phyloP scores from a whole-genome alignment of 345 rosid species.

The Gossypium raimondii region DNA sequence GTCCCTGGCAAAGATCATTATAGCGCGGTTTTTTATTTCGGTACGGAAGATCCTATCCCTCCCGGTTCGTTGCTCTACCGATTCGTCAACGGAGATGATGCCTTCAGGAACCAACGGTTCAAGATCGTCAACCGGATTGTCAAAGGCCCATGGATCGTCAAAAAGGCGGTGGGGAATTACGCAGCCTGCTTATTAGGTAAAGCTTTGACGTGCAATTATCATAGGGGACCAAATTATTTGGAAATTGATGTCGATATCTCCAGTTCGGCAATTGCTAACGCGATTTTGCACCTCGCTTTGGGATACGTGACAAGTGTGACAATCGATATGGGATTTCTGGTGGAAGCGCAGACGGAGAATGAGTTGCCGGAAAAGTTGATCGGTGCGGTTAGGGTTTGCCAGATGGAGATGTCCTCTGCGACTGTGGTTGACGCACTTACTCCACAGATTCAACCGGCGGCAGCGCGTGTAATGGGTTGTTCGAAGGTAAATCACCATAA shows the following conservation, averaged over 20 bases:
- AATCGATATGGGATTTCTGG: conserved; percentile 86
- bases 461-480: conserved; percentile 41
- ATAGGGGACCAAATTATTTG: conserved; percentile 67
- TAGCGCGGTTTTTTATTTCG: conserved; percentile 87
- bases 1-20: conserved; percentile 84
- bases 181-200: conserved; percentile 79
- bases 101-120: conserved; percentile 77
- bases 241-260: conserved; percentile 84
- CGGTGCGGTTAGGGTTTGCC: conserved; percentile 86
- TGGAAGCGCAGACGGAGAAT: conserved; percentile 69
- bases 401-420: conserved; percentile 89
- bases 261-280: conserved; percentile 74
- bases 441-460: conserved; percentile 12
- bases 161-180: conserved; percentile 69
- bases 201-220: conserved; percentile 71
- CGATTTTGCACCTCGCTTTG: conserved; percentile 70
- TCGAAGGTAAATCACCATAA: conserved; percentile 64
- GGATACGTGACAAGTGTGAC: conserved; percentile 76
- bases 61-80: conserved; percentile 62
- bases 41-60: conserved; percentile 63
- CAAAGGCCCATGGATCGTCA: conserved; percentile 92
- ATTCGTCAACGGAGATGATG: conserved; percentile 67
- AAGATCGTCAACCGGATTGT: conserved; percentile 89
- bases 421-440: conserved; percentile 33
- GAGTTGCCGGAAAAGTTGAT: conserved; percentile 82